These are phyloP conservation scores for Suillus lakei DNA, from an alignment of 768 basidiomycete genomes.

Conservation along the genomic window DNA sequence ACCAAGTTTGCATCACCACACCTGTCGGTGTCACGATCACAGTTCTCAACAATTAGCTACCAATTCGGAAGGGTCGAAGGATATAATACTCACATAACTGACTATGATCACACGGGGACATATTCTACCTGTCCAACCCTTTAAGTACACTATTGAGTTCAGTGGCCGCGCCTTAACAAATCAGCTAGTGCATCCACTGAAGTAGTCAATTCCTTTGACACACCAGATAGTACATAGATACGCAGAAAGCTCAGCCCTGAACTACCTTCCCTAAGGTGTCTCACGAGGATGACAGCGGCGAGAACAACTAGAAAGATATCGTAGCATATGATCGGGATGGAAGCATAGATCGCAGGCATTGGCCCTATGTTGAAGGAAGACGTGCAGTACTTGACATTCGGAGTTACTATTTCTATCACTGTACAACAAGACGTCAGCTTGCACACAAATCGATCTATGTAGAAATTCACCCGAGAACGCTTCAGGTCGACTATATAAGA, in stretches of 20 bases:
- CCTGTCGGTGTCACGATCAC: not conserved
- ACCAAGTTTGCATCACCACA: not conserved
- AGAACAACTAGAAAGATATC: not conserved
- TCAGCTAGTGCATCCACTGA: not conserved
- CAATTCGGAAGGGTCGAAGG: not conserved
- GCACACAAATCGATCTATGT: not conserved
- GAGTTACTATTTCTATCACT: constrained; percentile 4
- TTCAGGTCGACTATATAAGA: not conserved
- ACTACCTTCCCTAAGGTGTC: not conserved
- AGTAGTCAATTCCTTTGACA: not conserved
- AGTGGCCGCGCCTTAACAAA: not conserved
- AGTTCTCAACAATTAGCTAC: not conserved
- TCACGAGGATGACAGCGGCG: not conserved
- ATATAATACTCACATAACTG: not conserved
- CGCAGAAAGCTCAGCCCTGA: not conserved
- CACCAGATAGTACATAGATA: not conserved
- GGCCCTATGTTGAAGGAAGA: not conserved
- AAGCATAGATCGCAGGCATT: not conserved
- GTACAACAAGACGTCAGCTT: not conserved
- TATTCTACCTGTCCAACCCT: not conserved
- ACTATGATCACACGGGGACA: not conserved
- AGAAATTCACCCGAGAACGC: not conserved
- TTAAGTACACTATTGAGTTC: not conserved
- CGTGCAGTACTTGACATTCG: not conserved
- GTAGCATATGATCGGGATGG: not conserved